Base-by-base conservation (phyloP, 164 flowering plant species). In the Stephania yunnanensis region DNA sequence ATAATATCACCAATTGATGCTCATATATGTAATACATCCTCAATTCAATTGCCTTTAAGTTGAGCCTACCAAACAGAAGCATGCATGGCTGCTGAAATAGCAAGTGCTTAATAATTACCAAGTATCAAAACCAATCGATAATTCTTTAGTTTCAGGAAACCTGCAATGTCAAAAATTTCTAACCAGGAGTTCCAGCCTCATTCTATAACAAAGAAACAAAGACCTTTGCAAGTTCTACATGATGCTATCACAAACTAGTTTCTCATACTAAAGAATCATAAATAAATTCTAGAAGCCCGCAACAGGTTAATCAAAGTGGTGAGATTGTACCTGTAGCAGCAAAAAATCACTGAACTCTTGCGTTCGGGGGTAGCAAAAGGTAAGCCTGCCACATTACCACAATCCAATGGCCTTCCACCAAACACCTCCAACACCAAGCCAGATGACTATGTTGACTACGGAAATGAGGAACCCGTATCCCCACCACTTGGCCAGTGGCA, bases 321-420 rank as follows among this genome's bases (percentile, higher is more conserved):
- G 22, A 8, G 10, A 22, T 50, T 13, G 46, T 29, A 29, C 19
- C 74, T 9, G 65, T 17, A 36, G 30, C 65, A 6, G n/a, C 31
- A 64, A 22, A 30, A 71, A 71, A 29, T 63, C 64, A 53, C 46
- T n/a, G 30, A 20, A 53, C 13, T 48, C 46, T 2, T 52, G 20
- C 20, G 6, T 53, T 10, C 5, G 6, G 20, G n/a, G 44, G 71
- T 19, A 44, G 25, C 50, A 69, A 7, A 48, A 25, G 6, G 42
- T 63, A 63, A 63, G 29, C 31, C 29, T 58, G 48, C 72, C 36
- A 15, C 20, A 76, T 79, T 71, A 93, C 96, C 96, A 93, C 78
- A 93, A 79, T 17, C 98, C 98, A 73, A 93, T 87, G 81, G 74
- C 63, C 85, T 93, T 93, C 98, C 98, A 93, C 98, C 98, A 93